A percentile compares a stretch with the other conserved stretches of the same genome.
These are phyloP conservation scores for Crucihimalaya himalaica DNA, from an alignment of 345 rosid species.

Conservation along the genomic window DNA sequence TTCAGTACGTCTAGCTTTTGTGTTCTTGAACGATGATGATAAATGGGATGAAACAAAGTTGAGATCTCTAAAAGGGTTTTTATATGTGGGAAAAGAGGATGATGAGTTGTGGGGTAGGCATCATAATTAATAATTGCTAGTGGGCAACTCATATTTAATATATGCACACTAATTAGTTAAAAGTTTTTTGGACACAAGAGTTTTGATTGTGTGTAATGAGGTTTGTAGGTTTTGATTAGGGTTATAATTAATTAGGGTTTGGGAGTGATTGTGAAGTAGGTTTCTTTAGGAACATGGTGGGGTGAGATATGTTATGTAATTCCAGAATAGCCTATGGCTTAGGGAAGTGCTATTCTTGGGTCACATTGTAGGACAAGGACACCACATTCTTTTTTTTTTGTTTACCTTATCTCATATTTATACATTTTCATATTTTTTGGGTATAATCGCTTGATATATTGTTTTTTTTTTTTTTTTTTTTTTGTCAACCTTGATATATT, in stretches of 20 bases:
- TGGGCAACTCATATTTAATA: slow-evolving; percentile 23
- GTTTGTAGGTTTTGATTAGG: slow-evolving; percentile 12
- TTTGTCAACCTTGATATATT: background rate
- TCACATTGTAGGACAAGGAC: slow-evolving; percentile 39
- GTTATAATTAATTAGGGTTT: slow-evolving; percentile 29
- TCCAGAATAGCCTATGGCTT: slow-evolving; percentile 39
- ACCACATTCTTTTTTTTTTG: slow-evolving; percentile 15
- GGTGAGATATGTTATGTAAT: slow-evolving; percentile 38
- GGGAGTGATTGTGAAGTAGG: slow-evolving; percentile 47
- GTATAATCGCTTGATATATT: background rate
- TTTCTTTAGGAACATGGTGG: slow-evolving; percentile 36
- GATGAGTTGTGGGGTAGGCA: slow-evolving; percentile 31
- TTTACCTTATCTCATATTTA: slow-evolving; percentile 2
- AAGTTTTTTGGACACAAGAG: slow-evolving; percentile 17
- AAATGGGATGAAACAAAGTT: slow-evolving; percentile 36
- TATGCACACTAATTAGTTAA: slow-evolving; percentile 19
- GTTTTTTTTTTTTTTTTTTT: too few species aligned
- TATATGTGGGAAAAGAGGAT: slow-evolving; percentile 34
- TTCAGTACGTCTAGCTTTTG: slow-evolving; percentile 5
- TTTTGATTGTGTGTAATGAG: slow-evolving; percentile 23
- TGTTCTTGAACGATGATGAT: slow-evolving; percentile 25
- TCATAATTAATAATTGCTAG: slow-evolving; percentile 21
- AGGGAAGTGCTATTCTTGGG: slow-evolving; percentile 40
- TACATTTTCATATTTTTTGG: background rate
- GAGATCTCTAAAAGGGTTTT: slow-evolving; percentile 36